Evolutionary conservation across 768 basidiomycete species (phyloP).

Genomic region (Fibroporia radiculosa): DNA sequence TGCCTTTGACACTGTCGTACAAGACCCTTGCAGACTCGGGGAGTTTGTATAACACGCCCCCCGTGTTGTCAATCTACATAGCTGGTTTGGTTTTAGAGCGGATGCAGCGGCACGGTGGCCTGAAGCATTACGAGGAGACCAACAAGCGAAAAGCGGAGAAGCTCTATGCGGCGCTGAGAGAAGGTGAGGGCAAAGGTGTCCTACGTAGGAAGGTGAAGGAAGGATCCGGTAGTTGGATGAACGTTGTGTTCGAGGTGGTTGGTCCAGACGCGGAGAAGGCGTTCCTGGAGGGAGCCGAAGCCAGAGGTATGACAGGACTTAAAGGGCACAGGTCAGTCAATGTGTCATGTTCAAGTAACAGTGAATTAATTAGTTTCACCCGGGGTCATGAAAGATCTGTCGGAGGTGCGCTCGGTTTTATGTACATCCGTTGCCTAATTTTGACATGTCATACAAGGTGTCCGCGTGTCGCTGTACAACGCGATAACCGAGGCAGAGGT

Average conservation of each 20-base stretch:
- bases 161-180: slow-evolving; percentile 65
- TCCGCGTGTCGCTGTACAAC: slow-evolving; percentile 52
- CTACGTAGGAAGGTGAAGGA: slow-evolving; percentile 65
- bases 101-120: slow-evolving; percentile 56
- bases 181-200: slow-evolving; percentile 64
- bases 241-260: slow-evolving; percentile 76
- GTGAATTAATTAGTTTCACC: too few species aligned
- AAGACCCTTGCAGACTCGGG: slow-evolving; percentile 68
- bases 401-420: slow-evolving; percentile 25
- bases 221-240: slow-evolving; percentile 90
- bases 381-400: slow-evolving; percentile 28
- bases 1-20: slow-evolving; percentile 78
- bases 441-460: slow-evolving; percentile 27
- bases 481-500: slow-evolving; percentile 46
- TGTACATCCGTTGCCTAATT: background rate
- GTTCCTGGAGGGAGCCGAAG: slow-evolving; percentile 79
- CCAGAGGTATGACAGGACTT: slow-evolving; percentile 71
- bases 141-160: slow-evolving; percentile 71
- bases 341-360: background rate
- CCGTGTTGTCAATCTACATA: slow-evolving; percentile 87
- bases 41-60: slow-evolving; percentile 90
- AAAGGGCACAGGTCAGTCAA: slow-evolving; percentile 83
- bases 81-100: slow-evolving; percentile 76
- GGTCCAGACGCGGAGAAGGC: slow-evolving; percentile 64
- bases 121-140: slow-evolving; percentile 53